Evolutionary conservation across 2,329 filamentous ascomycete genomes (phyloP).

Genomic region (Trichoderma guizhouense): DNA sequence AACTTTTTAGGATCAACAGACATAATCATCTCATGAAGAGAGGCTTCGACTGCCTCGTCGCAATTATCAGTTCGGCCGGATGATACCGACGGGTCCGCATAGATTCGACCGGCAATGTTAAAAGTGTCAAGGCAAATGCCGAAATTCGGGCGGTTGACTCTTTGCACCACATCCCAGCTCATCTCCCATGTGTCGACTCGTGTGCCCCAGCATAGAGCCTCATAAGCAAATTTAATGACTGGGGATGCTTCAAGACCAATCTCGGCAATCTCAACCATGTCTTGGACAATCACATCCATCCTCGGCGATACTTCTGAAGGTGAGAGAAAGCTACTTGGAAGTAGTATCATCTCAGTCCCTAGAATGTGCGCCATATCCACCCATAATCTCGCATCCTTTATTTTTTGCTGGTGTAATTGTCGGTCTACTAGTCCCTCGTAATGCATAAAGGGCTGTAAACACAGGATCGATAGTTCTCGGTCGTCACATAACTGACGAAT

Average conservation of each 20-base stretch:
- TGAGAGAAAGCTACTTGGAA: constrained; percentile 69
- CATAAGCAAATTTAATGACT: constrained; percentile 66
- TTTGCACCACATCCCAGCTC: constrained; percentile 64
- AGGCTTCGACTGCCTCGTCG: constrained; percentile 51
- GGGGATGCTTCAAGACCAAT: constrained; percentile 57
- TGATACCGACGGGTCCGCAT: constrained; percentile 60
- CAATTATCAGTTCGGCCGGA: constrained; percentile 53
- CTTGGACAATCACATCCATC: constrained; percentile 54
- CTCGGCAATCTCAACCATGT: constrained; percentile 64
- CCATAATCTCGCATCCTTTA: constrained; percentile 67
- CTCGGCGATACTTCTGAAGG: constrained; percentile 43
- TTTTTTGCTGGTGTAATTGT: constrained; percentile 50
- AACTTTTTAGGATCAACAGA: constrained; percentile 61
- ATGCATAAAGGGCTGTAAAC: constrained; percentile 73
- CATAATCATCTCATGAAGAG: constrained; percentile 52
- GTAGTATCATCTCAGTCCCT: constrained; percentile 67
- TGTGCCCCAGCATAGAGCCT: constrained; percentile 71
- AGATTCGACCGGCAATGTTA: constrained; percentile 70
- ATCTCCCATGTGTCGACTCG: constrained; percentile 68
- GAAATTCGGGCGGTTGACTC: constrained; percentile 67
- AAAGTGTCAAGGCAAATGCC: constrained; percentile 76
- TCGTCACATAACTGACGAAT: constrained; percentile 56
- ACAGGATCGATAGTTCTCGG: constrained; percentile 55
- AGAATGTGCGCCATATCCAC: constrained; percentile 62
- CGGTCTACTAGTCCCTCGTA: constrained; percentile 72